Conservation (phyloP, 1,284 basidiomycete genomes). For the Cryptococcus floricola region DNA sequence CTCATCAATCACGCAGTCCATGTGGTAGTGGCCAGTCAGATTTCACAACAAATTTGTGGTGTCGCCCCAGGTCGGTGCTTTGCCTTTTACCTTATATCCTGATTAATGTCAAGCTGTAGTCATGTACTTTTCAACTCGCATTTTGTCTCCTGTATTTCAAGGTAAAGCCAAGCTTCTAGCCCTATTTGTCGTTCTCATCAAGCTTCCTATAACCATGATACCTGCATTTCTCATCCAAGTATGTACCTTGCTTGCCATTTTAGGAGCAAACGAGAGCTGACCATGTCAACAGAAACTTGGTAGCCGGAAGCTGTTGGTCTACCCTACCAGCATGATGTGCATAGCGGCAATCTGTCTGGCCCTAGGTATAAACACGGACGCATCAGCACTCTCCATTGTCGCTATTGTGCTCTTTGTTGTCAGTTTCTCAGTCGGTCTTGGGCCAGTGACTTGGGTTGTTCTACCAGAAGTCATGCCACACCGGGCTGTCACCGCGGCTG, state of each 20-base stretch:
- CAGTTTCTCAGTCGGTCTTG: conserved; percentile 36
- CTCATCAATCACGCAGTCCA: conserved; percentile 18
- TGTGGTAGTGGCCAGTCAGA: conserved; percentile 35
- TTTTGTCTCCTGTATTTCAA: conserved; percentile 44
- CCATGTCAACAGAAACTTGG: conserved; percentile 21
- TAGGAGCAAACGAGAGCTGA: neutral
- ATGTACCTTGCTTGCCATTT: conserved; percentile 1
- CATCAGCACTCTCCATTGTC: conserved; percentile 16
- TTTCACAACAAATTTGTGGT: conserved; percentile 40
- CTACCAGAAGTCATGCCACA: conserved; percentile 37
- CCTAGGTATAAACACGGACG: conserved; percentile 30
- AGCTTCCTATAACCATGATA: conserved; percentile 49
- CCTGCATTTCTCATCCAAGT: conserved; percentile 50
- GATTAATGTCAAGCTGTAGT: conserved; percentile 15
- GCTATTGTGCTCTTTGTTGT: conserved; percentile 34
- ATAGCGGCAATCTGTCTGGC: conserved; percentile 25
- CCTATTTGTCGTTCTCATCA: conserved; percentile 42
- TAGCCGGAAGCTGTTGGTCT: conserved; percentile 24
- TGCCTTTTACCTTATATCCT: neutral
- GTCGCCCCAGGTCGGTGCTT: conserved; percentile 30
- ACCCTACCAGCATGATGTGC: conserved; percentile 27
- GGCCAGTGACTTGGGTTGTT: conserved; percentile 44
- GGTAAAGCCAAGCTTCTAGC: conserved; percentile 38
- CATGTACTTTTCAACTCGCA: conserved; percentile 48
- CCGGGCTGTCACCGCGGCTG: conserved; percentile 33